Evolutionary conservation across 1,284 basidiomycete genomes (phyloP).

Genomic region (Acaromyces ingoldii): DNA sequence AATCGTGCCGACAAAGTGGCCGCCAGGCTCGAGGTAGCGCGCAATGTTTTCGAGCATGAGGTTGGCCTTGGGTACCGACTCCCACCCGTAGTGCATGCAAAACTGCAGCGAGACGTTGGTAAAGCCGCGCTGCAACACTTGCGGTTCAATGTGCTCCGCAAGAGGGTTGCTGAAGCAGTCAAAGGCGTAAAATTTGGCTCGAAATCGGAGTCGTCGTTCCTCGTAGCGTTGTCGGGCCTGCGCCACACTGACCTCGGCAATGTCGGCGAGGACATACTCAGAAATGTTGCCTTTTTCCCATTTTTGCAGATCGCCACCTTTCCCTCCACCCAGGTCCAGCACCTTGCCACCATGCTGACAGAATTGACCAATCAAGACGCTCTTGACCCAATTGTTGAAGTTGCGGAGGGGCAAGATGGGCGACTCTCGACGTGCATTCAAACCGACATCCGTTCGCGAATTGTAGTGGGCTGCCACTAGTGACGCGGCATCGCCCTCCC

Average conservation of each 20-base stretch:
- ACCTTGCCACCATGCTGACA: conserved; percentile 65
- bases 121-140: conserved; percentile 63
- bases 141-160: conserved; percentile 65
- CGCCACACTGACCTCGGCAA: conserved; percentile 81
- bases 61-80: conserved; percentile 74
- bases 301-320: conserved; percentile 93
- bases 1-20: conserved; percentile 88
- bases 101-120: conserved; percentile 98
- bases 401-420: conserved; percentile 93
- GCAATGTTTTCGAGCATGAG: conserved; percentile 91
- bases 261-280: conserved; percentile 80
- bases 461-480: conserved; percentile 59
- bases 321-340: conserved; percentile 93
- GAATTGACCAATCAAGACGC: conserved; percentile 83
- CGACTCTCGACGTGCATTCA: conserved; percentile 75
- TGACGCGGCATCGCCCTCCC: neutral
- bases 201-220: conserved; percentile 59
- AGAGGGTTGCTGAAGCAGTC: conserved; percentile 83
- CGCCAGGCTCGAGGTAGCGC: conserved; percentile 72
- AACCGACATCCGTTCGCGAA: conserved; percentile 80
- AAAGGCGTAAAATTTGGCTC: conserved; percentile 74
- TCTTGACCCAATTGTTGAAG: conserved; percentile 99
- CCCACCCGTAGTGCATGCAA: conserved; percentile 99
- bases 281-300: conserved; percentile 82
- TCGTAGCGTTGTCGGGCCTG: conserved; percentile 72